Conservation (phyloP, 768 basidiomycete genomes). For the Crucibulum laeve region DNA sequence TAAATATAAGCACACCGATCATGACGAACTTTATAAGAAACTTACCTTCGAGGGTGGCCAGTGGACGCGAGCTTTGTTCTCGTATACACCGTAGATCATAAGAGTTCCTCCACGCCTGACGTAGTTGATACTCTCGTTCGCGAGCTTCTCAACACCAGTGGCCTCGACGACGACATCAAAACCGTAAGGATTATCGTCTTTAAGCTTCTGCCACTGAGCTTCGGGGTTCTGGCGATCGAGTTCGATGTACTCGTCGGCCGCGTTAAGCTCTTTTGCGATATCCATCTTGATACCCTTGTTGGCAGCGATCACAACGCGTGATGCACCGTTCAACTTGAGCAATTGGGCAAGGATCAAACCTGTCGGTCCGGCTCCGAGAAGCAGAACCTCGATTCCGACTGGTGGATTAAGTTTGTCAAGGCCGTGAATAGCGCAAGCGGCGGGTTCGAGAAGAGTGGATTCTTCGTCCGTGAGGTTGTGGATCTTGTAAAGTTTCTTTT, state of each 20-base stretch:
- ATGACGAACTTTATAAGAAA: neutral
- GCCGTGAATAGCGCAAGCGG: conserved; percentile 89
- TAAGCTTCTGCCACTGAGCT: conserved; percentile 77
- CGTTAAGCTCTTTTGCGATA: conserved; percentile 74
- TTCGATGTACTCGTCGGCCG: conserved; percentile 83
- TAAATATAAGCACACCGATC: neutral
- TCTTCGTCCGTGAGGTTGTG: conserved; percentile 86
- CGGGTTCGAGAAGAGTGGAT: conserved; percentile 84
- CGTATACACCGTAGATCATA: conserved; percentile 90
- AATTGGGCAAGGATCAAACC: conserved; percentile 89
- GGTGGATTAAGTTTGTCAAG: conserved; percentile 82
- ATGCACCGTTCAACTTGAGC: conserved; percentile 82
- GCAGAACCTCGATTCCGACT: conserved; percentile 79
- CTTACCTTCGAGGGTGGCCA: conserved; percentile 84
- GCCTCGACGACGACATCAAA: conserved; percentile 79
- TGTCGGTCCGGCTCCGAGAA: conserved; percentile 84
- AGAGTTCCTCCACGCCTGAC: conserved; percentile 84
- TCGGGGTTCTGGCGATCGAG: conserved; percentile 73
- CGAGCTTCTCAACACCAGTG: conserved; percentile 77
- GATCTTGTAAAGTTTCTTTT: conserved; percentile 83
- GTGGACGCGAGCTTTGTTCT: conserved; percentile 76
- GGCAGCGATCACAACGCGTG: conserved; percentile 76
- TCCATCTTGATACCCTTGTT: conserved; percentile 92
- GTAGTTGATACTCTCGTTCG: conserved; percentile 85
- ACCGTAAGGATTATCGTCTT: conserved; percentile 78